Percentiles rank a stretch among this genome's conserved stretches.
phyloP scores from a whole-genome alignment of 306 rosid genomes.

The Glycyrrhiza uralensis region DNA sequence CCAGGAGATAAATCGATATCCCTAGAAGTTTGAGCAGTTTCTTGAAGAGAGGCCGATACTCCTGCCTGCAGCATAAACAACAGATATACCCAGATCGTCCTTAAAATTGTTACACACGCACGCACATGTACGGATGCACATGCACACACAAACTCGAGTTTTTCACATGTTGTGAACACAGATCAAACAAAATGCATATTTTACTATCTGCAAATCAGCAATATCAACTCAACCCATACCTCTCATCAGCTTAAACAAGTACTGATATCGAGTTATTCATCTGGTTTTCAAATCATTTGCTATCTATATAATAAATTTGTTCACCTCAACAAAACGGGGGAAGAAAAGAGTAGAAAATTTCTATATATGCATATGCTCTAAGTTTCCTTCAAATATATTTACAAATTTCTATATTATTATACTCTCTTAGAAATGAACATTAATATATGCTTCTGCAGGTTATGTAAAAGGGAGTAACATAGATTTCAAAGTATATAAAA shows the following conservation, averaged over 20 bases:
- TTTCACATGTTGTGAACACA: not conserved
- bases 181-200: conserved; percentile 9
- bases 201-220: conserved; percentile 6
- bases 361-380: not conserved
- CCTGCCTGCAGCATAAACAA: conserved; percentile 56
- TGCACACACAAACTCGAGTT: not conserved
- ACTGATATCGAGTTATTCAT: not conserved
- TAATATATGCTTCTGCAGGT: not conserved
- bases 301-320: not conserved
- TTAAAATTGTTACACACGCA: not conserved
- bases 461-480: not conserved
- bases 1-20: conserved; percentile 88
- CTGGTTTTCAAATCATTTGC: conserved; percentile 7
- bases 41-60: conserved; percentile 64
- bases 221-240: not conserved
- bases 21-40: conserved; percentile 60
- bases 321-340: not conserved
- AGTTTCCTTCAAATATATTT: not conserved
- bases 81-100: conserved; percentile 14
- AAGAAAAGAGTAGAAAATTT: not conserved
- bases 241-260: conserved; percentile 1
- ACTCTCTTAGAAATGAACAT: not conserved
- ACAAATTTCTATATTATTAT: not conserved
- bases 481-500: not conserved
- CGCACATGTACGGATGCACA: not conserved